A percentile compares a stretch with the other conserved stretches of the same genome.
phyloP scores from a whole-genome alignment of 306 rosid genomes.

The Medicago truncatula region MtrunA17r5.0-ANR NC_053046.1:16068001-16068500 shows the following conservation, averaged over 20 bases:
- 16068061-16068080: neutral
- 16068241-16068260: too few species aligned
- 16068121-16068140: neutral
- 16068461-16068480: too few species aligned
- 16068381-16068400: neutral
- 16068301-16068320: constrained; percentile 36
- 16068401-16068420: neutral
- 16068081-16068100: neutral
- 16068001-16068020: constrained; percentile 31
- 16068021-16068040: constrained; percentile 7
- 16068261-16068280: neutral
- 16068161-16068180: neutral
- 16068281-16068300: constrained; percentile 17
- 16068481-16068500: too few species aligned
- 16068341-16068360: neutral
- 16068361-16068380: neutral
- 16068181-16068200: neutral
- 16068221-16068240: neutral
- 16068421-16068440: too few species aligned
- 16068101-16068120: constrained; percentile 3
- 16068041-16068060: neutral
- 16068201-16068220: neutral
- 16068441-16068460: too few species aligned
- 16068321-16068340: constrained; percentile 36
- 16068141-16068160: neutral